These are phyloP conservation scores for Glebionis coronaria DNA, from an alignment of 129 eudicot species.

Conservation along the genomic window DNA sequence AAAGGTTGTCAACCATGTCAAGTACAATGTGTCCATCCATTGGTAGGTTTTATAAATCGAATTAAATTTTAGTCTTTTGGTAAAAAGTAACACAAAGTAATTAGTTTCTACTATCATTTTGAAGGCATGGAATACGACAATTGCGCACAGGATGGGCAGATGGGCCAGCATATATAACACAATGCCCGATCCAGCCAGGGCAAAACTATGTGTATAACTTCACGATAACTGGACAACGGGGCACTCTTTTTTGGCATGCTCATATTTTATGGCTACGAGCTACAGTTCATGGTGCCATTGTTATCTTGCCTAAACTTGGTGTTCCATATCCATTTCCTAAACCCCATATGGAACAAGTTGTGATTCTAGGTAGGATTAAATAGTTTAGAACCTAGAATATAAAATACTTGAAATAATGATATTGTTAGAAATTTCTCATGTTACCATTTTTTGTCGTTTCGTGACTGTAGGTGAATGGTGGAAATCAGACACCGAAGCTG, in stretches of 20 bases:
- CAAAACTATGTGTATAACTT: constrained; percentile 17
- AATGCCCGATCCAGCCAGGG: constrained; percentile 44
- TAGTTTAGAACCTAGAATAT: constrained; percentile 32
- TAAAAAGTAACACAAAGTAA: no score
- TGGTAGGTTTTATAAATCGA: no score
- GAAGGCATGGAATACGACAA: constrained; percentile 49
- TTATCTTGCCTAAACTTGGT: constrained; percentile 34
- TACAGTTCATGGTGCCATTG: constrained; percentile 38
- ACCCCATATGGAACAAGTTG: no score
- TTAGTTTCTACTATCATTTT: no score
- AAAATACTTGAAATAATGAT: neutral
- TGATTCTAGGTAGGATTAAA: neutral
- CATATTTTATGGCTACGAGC: constrained; percentile 39
- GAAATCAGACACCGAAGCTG: constrained; percentile 58
- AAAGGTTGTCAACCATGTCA: no score
- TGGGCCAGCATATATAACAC: constrained; percentile 6
- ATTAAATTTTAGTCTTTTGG: no score
- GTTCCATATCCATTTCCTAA: constrained; percentile 24
- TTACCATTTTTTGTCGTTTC: neutral
- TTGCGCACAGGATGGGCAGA: constrained; percentile 47
- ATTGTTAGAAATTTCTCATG: neutral
- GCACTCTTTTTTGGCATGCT: constrained; percentile 45
- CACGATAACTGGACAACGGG: constrained; percentile 46
- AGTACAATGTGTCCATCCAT: no score
- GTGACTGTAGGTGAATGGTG: constrained; percentile 55